Evolutionary conservation across 2,329 filamentous ascomycete genomes (phyloP).

Genomic region (Trichophyton schoenleinii): DNA sequence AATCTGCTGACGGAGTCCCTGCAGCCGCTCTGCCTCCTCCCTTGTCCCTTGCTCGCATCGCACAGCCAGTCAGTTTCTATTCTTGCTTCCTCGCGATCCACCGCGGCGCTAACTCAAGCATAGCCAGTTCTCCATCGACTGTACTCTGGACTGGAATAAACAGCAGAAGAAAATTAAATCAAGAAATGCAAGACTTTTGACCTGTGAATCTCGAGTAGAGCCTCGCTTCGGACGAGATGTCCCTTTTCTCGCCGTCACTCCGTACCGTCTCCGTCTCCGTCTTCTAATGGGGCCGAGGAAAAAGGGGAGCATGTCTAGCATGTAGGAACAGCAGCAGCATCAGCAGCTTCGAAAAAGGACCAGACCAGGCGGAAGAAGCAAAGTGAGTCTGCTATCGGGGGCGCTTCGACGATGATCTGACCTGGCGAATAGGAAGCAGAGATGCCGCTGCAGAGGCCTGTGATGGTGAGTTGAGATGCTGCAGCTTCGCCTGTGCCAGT

Average conservation of each 20-base stretch:
- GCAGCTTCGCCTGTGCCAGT: not conserved
- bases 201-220: too few relatives aligned
- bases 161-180: too few relatives aligned
- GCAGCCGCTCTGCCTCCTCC: not conserved
- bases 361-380: not conserved
- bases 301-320: too few relatives aligned
- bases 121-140: not conserved
- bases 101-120: not conserved
- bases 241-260: too few relatives aligned
- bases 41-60: too few relatives aligned
- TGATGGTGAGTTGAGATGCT: not conserved
- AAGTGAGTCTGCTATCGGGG: not conserved
- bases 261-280: too few relatives aligned
- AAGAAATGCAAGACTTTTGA: too few relatives aligned
- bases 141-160: too few relatives aligned
- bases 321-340: too few relatives aligned
- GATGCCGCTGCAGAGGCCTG: not conserved
- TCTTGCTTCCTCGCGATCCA: not conserved
- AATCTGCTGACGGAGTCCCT: not conserved
- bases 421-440: slow-evolving; percentile 3
- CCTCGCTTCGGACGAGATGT: too few relatives aligned
- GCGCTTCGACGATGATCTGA: slow-evolving; percentile 1
- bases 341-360: not conserved
- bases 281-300: too few relatives aligned
- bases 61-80: not conserved